These are phyloP conservation scores for Suhomyces maxii DNA, from an alignment of 1,139 yeast genomes.

Conservation along the genomic window DNA sequence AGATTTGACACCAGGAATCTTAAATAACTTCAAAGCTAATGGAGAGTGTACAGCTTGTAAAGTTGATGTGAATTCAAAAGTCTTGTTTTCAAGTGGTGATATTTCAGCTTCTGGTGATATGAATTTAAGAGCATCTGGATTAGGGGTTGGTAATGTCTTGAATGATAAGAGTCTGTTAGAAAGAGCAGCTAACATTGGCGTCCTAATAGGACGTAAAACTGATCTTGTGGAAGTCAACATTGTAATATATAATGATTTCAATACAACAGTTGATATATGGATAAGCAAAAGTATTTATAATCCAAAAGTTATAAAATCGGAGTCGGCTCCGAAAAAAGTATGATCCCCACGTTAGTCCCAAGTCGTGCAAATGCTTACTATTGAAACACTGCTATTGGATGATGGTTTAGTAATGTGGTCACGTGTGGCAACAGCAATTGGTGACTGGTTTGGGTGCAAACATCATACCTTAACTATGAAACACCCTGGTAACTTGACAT, in stretches of 20 bases:
- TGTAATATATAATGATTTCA: background rate
- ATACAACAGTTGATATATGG: background rate
- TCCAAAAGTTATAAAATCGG: constrained; percentile 4
- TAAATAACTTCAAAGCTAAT: constrained; percentile 74
- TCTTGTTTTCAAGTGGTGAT: constrained; percentile 65
- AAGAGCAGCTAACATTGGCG: background rate
- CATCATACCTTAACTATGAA: no score
- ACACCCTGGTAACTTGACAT: no score
- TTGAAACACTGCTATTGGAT: constrained; percentile 6
- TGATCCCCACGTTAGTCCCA: constrained; percentile 5
- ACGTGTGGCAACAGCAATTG: background rate
- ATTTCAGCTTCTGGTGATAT: constrained; percentile 46
- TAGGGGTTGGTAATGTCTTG: constrained; percentile 69
- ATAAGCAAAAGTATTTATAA: background rate
- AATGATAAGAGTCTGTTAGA: constrained; percentile 32
- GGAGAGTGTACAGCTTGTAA: constrained; percentile 77
- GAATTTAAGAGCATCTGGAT: constrained; percentile 88
- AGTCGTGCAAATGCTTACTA: constrained; percentile 9
- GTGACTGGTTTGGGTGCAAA: no score
- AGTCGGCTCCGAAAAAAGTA: constrained; percentile 12
- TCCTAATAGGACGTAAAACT: background rate
- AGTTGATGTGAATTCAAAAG: constrained; percentile 68
- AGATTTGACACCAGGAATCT: constrained; percentile 80
- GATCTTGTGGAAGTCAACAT: background rate
- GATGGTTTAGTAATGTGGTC: background rate